These are phyloP conservation scores for Phytopythium sindhum DNA, from an alignment of 352 stramenopile genomes.

Conservation along the genomic window DNA sequence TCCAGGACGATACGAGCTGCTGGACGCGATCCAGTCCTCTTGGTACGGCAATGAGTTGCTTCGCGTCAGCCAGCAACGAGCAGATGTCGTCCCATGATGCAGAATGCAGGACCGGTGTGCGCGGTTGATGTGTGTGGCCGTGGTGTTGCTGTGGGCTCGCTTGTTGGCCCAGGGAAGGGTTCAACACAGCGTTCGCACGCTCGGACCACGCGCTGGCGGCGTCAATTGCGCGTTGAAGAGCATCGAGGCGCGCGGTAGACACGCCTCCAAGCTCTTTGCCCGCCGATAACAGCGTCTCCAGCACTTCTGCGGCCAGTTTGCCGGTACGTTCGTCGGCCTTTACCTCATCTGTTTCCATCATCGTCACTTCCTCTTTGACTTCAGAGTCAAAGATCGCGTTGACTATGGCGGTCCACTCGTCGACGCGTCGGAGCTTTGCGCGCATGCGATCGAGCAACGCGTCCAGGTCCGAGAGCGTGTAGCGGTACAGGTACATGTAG, in stretches of 20 bases:
- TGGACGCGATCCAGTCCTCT: constrained; percentile 20
- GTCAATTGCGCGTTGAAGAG: neutral
- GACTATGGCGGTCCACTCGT: constrained; percentile 40
- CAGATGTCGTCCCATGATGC: constrained; percentile 11
- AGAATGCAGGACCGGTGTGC: neutral
- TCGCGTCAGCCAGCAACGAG: constrained; percentile 19
- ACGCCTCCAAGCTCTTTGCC: constrained; percentile 10
- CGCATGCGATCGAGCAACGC: constrained; percentile 30
- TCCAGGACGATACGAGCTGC: constrained; percentile 25
- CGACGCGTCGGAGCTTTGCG: constrained; percentile 28
- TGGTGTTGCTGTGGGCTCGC: neutral
- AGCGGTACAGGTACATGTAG: constrained; percentile 64
- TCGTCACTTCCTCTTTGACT: neutral
- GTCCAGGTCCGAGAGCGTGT: constrained; percentile 36
- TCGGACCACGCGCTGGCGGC: neutral
- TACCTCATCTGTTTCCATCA: neutral
- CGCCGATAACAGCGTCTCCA: constrained; percentile 29
- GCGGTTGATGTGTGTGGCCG: neutral
- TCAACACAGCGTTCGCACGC: neutral
- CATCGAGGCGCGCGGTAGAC: neutral
- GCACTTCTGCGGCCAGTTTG: constrained; percentile 1
- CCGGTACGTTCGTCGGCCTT: constrained; percentile 11
- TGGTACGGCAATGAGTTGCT: constrained; percentile 22
- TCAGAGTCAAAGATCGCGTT: constrained; percentile 16
- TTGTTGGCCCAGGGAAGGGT: neutral